Conservation (phyloP, 2,329 filamentous ascomycete genomes). For the Aspergillus ibericus region DNA sequence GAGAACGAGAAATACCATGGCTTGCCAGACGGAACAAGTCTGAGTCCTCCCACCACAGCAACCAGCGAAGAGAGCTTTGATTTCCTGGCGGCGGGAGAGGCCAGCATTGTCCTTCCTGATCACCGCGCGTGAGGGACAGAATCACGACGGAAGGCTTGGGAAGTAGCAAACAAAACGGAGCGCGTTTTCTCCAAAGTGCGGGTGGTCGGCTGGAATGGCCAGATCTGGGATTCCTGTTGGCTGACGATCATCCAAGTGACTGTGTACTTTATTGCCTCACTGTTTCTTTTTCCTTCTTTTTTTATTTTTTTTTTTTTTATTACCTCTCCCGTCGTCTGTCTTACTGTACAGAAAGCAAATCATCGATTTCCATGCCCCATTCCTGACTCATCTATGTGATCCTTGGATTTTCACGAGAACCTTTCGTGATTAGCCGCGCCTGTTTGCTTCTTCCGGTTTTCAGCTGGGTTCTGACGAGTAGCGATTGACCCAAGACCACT, state of each 20-base stretch:
- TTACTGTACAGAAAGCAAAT: not conserved
- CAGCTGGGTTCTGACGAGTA: constrained; percentile 4
- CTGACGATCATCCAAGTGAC: constrained; percentile 4
- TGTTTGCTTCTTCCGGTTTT: constrained; percentile 10
- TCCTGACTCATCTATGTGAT: not conserved
- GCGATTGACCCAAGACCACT: not conserved
- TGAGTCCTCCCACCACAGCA: constrained; percentile 41
- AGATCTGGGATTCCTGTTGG: not conserved
- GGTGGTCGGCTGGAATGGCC: constrained; percentile 8
- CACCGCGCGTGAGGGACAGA: constrained; percentile 7
- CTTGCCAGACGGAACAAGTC: constrained; percentile 15
- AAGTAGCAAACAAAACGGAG: constrained; percentile 15
- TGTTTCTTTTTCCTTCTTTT: not conserved
- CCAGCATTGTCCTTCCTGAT: constrained; percentile 40
- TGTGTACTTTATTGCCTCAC: constrained; percentile 12
- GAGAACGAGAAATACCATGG: constrained; percentile 11
- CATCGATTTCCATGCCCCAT: constrained; percentile 5
- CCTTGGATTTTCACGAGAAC: not conserved
- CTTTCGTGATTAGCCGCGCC: constrained; percentile 3
- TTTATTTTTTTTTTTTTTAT: constrained; percentile 2
- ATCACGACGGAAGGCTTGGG: not conserved
- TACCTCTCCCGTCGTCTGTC: not conserved
- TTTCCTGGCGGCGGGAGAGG: constrained; percentile 45
- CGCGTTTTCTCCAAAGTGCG: not conserved
- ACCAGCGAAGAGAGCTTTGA: constrained; percentile 52